Conservation (phyloP, 1,139 yeast species). For the Wickerhamomyces sp. region DNA sequence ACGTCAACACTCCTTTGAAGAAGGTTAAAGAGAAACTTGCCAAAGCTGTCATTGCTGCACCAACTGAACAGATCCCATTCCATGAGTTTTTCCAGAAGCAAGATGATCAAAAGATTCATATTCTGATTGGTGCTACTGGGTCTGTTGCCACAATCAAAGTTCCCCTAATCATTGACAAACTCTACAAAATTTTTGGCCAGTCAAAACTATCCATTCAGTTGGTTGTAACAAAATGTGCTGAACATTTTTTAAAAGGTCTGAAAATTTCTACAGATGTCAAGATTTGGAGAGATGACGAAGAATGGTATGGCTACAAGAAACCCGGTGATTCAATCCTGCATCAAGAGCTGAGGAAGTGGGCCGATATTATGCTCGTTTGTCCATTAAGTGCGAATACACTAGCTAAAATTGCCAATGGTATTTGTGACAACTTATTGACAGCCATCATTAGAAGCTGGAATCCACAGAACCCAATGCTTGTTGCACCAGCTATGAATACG, state of each 20-base stretch:
- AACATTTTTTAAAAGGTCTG: constrained; percentile 73
- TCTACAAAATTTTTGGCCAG: constrained; percentile 69
- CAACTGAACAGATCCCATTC: constrained; percentile 68
- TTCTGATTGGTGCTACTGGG: constrained; percentile 89
- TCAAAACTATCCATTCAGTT: constrained; percentile 76
- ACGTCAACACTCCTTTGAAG: constrained; percentile 1
- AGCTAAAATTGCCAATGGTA: constrained; percentile 86
- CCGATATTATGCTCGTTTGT: constrained; percentile 85
- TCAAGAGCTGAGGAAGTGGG: constrained; percentile 91
- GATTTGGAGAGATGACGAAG: constrained; percentile 92
- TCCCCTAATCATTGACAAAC: constrained; percentile 77
- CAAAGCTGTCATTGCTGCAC: constrained; percentile 41
- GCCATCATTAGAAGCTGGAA: constrained; percentile 91
- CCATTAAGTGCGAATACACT: constrained; percentile 92
- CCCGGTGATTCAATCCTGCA: constrained; percentile 68
- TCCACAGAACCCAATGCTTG: constrained; percentile 75
- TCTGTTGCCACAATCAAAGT: constrained; percentile 94
- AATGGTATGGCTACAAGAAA: constrained; percentile 63
- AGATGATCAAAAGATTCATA: constrained; percentile 80
- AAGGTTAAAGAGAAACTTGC: constrained; percentile 24
- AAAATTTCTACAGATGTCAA: constrained; percentile 80
- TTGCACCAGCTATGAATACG: constrained; percentile 98
- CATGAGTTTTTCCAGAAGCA: constrained; percentile 64
- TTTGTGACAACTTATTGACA: constrained; percentile 83
- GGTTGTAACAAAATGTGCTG: constrained; percentile 78